Conservation (phyloP, 2,329 filamentous ascomycete genomes). For the Corinectria fuckeliana region DNA sequence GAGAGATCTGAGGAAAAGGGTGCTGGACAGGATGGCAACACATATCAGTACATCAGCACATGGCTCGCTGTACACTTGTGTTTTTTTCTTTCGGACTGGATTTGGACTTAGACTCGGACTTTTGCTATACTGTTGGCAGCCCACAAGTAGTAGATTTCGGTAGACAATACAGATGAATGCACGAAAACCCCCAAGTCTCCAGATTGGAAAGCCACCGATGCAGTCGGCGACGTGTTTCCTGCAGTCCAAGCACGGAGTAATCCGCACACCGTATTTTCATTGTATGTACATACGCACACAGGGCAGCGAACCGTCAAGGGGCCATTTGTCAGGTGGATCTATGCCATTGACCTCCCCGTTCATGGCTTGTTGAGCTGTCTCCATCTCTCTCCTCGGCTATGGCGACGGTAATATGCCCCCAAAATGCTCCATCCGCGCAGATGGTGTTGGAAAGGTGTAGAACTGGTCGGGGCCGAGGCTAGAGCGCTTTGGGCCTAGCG, state of each 20-base stretch:
- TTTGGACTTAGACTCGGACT: background rate
- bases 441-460: conserved; percentile 48
- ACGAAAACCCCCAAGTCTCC: background rate
- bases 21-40: background rate
- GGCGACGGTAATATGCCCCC: background rate
- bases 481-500: conserved; percentile 42
- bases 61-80: background rate
- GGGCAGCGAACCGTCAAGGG: conserved; percentile 28
- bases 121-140: background rate
- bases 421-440: conserved; percentile 22
- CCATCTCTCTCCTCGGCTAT: conserved; percentile 30
- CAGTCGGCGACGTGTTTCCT: background rate
- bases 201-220: background rate
- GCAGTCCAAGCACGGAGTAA: background rate
- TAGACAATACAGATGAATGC: background rate
- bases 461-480: conserved; percentile 38
- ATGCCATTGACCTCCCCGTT: background rate
- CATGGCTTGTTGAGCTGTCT: background rate
- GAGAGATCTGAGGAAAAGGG: background rate
- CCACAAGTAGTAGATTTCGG: background rate
- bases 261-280: too few relatives aligned
- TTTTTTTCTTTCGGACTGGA: background rate
- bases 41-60: background rate
- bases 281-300: too few relatives aligned
- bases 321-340: conserved; percentile 34